A percentile compares a stretch with the other conserved stretches of the same genome.
phyloP scores from a whole-genome alignment of 768 basidiomycete species.

The Fibroporia radiculosa region DNA sequence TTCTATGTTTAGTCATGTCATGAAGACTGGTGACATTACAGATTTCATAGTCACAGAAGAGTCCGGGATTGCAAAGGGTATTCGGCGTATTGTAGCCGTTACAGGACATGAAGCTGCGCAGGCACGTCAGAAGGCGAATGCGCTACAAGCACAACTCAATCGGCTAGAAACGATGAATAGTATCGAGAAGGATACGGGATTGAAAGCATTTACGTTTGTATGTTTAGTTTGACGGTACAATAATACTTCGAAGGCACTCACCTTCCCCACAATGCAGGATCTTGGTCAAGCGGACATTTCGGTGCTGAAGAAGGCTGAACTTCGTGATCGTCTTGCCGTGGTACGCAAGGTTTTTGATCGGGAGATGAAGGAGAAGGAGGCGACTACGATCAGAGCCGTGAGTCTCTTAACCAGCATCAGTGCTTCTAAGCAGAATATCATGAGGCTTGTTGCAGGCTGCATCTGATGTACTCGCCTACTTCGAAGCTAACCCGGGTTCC shows the following conservation, averaged over 20 bases:
- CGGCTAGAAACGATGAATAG: constrained; percentile 52
- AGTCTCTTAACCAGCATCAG: constrained; percentile 9
- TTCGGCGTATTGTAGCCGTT: constrained; percentile 88
- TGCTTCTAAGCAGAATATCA: neutral
- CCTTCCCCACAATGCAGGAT: too few species aligned
- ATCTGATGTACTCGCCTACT: constrained; percentile 62
- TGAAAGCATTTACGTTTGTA: constrained; percentile 77
- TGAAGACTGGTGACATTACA: constrained; percentile 96
- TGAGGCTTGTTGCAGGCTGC: constrained; percentile 41
- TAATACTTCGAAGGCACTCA: constrained; percentile 3
- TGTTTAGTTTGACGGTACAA: constrained; percentile 18
- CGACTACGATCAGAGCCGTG: constrained; percentile 71
- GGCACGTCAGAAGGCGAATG: constrained; percentile 60
- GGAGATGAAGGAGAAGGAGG: constrained; percentile 74
- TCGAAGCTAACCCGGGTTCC: constrained; percentile 67
- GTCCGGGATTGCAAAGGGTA: constrained; percentile 96
- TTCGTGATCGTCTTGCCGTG: constrained; percentile 64
- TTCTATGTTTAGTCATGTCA: constrained; percentile 61
- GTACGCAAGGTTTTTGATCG: constrained; percentile 83
- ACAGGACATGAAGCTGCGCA: constrained; percentile 91
- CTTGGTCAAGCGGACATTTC: constrained; percentile 88
- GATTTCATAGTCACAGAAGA: constrained; percentile 93
- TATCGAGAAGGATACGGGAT: constrained; percentile 78
- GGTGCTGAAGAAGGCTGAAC: constrained; percentile 67
- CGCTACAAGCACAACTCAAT: constrained; percentile 55